Percentiles rank a stretch among this genome's conserved stretches.
Evolutionary conservation across 345 rosid genomes (phyloP).

Genomic region (Populus alba): DNA sequence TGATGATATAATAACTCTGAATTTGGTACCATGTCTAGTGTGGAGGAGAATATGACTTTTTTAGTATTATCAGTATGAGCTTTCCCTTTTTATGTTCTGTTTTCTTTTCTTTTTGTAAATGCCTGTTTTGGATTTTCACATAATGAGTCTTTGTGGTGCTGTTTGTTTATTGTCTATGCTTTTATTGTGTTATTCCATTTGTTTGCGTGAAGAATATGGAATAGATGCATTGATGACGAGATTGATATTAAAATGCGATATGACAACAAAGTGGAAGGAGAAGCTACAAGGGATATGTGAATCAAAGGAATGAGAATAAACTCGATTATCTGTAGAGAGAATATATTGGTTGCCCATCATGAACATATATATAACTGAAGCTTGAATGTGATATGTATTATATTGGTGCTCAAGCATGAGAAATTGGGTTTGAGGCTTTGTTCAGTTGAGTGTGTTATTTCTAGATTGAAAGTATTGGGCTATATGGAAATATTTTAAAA

Average conservation of each 20-base stretch:
- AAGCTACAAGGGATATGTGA: constrained; percentile 12
- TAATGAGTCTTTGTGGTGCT: constrained; percentile 39
- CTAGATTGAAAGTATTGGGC: background rate
- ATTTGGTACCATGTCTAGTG: constrained; percentile 36
- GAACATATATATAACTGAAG: constrained; percentile 3
- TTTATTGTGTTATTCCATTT: constrained; percentile 21
- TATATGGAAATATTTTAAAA: background rate
- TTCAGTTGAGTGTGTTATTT: background rate
- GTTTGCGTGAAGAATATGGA: constrained; percentile 32
- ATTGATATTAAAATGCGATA: constrained; percentile 10
- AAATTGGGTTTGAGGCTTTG: background rate
- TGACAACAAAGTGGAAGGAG: constrained; percentile 6
- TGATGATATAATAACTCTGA: constrained; percentile 35
- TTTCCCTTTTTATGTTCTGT: background rate
- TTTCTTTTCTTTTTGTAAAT: constrained; percentile 13
- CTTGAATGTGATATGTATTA: background rate
- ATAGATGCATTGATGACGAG: constrained; percentile 34
- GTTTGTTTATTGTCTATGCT: constrained; percentile 13
- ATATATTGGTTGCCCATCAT: constrained; percentile 11
- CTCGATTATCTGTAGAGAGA: background rate
- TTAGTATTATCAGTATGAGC: constrained; percentile 13
- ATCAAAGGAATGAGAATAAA: constrained; percentile 18
- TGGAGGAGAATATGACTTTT: constrained; percentile 47
- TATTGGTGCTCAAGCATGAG: constrained; percentile 5
- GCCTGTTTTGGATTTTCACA: constrained; percentile 57